Evolutionary conservation across 331 rosid genomes (phyloP).

Genomic region (Arachis monticola): DNA sequence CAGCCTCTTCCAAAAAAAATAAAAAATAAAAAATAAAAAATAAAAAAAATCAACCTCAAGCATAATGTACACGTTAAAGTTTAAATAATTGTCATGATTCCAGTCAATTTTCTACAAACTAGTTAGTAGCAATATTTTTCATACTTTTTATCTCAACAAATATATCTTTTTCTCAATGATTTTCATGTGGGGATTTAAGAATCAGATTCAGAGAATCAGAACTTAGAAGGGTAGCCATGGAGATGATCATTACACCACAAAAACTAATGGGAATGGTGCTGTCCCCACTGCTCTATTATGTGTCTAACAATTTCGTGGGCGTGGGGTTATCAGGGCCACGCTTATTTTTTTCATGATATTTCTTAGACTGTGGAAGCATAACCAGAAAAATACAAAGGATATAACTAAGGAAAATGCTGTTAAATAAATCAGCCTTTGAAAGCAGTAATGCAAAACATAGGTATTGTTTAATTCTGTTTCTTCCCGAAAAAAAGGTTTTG

Average conservation of each 20-base stretch:
- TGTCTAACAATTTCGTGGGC: not conserved
- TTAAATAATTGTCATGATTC: not conserved
- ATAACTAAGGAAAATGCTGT: not conserved
- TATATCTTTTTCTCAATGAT: too few relatives aligned
- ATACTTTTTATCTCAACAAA: too few relatives aligned
- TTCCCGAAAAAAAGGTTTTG: too few relatives aligned
- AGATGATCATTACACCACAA: not conserved
- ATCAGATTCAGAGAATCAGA: not conserved
- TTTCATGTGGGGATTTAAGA: not conserved
- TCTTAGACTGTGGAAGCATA: not conserved
- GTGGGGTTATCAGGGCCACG: not conserved
- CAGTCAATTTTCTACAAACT: not conserved
- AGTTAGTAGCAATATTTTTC: conserved; percentile 4
- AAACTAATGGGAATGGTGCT: not conserved
- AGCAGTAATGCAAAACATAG: not conserved
- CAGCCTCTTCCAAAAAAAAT: not conserved
- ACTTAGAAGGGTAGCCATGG: not conserved
- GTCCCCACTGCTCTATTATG: not conserved
- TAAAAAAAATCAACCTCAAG: not conserved
- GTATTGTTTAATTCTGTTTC: not conserved
- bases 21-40: not conserved
- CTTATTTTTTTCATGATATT: not conserved
- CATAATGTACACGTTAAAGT: not conserved
- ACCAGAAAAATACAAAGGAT: too few relatives aligned
- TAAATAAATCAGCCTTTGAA: not conserved